phyloP scores from a whole-genome alignment of 768 basidiomycete genomes.

The Suillus tomentosus region DNA sequence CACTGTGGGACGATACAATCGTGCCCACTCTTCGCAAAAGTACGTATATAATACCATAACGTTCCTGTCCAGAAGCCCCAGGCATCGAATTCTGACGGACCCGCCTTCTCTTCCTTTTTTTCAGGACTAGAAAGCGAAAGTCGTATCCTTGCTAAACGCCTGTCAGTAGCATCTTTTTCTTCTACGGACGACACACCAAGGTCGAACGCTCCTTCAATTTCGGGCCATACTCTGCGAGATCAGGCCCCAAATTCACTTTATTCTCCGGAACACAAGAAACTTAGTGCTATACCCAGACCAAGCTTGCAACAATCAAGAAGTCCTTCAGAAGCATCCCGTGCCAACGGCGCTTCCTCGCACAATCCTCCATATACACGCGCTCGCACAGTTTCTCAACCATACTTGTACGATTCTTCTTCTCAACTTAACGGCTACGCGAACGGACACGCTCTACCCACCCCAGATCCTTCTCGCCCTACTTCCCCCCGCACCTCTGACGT shows the following conservation, averaged over 20 bases:
- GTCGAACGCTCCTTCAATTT: slow-evolving; percentile 22
- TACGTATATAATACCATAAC: slow-evolving; percentile 40
- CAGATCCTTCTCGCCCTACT: slow-evolving; percentile 42
- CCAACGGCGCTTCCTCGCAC: slow-evolving; percentile 32
- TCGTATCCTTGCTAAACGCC: slow-evolving; percentile 70
- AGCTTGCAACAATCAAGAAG: slow-evolving; percentile 42
- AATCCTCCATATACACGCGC: slow-evolving; percentile 47
- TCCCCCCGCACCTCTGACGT: slow-evolving; percentile 46
- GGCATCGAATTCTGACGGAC: neutral
- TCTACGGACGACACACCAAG: slow-evolving; percentile 49
- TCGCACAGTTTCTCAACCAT: slow-evolving; percentile 69
- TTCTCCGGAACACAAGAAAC: slow-evolving; percentile 37
- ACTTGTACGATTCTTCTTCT: slow-evolving; percentile 40
- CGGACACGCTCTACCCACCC: slow-evolving; percentile 32
- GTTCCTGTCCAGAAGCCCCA: slow-evolving; percentile 2
- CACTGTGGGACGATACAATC: slow-evolving; percentile 77
- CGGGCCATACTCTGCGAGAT: slow-evolving; percentile 23
- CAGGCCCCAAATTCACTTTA: slow-evolving; percentile 22
- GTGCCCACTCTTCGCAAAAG: slow-evolving; percentile 81
- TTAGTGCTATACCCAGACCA: slow-evolving; percentile 49
- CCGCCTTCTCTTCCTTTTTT: slow-evolving; percentile 9
- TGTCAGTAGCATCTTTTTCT: slow-evolving; percentile 71
- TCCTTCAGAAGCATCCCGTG: slow-evolving; percentile 26
- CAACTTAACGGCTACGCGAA: slow-evolving; percentile 34
- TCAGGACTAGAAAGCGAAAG: slow-evolving; percentile 82